These are phyloP conservation scores for Gelatoporia subvermispora DNA, from an alignment of 768 basidiomycete species.

Conservation along the genomic window DNA sequence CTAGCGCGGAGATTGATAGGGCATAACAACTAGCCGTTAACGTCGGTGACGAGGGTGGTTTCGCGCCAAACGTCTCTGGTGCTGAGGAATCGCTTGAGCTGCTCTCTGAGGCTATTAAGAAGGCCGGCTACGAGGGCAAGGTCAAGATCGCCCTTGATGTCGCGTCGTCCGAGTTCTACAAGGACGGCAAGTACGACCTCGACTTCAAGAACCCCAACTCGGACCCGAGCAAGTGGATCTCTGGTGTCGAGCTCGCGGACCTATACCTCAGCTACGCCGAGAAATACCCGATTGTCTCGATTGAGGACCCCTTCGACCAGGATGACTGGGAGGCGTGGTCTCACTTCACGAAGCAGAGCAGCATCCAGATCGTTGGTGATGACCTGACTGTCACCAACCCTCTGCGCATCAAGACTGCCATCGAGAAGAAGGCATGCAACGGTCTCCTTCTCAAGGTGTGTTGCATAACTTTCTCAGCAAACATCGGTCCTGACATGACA, in stretches of 20 bases:
- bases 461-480: not conserved
- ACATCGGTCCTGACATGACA: slow-evolving; percentile 2
- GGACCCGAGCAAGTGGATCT: slow-evolving; percentile 93
- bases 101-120: slow-evolving; percentile 91
- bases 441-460: slow-evolving; percentile 90
- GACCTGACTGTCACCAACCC: slow-evolving; percentile 99
- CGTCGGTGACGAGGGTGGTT: slow-evolving; percentile 99
- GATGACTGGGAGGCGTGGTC: slow-evolving; percentile 99
- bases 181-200: slow-evolving; percentile 98
- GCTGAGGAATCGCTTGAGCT: slow-evolving; percentile 98
- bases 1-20: not conserved
- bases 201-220: slow-evolving; percentile 99
- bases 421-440: slow-evolving; percentile 99
- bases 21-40: slow-evolving; percentile 69
- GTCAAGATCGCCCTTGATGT: slow-evolving; percentile 98
- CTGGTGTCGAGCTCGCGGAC: slow-evolving; percentile 88
- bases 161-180: slow-evolving; percentile 99
- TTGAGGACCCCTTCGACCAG: slow-evolving; percentile 99
- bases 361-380: slow-evolving; percentile 91
- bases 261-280: slow-evolving; percentile 82
- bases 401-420: slow-evolving; percentile 93
- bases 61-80: slow-evolving; percentile 95
- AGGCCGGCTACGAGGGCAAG: slow-evolving; percentile 97
- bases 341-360: slow-evolving; percentile 75
- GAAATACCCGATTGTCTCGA: slow-evolving; percentile 93